Evolutionary conservation across 1,284 basidiomycete species (phyloP).

Genomic region (Heterobasidion occidentale): DNA sequence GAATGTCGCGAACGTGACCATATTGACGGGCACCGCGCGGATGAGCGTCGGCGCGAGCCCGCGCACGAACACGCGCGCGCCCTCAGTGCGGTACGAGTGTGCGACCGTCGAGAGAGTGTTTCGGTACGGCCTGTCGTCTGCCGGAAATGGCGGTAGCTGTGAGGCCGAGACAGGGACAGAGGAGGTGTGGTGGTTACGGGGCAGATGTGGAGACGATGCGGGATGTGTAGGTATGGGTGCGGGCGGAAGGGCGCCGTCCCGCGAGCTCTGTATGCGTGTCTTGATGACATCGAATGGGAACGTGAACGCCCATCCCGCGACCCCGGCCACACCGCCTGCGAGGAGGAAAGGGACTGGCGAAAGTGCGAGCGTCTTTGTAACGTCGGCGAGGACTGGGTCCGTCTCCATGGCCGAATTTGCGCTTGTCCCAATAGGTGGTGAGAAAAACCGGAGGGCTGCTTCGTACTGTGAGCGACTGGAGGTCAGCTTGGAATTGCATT

Average conservation of each 20-base stretch:
- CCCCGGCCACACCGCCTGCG: slow-evolving; percentile 75
- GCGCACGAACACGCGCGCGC: slow-evolving; percentile 60
- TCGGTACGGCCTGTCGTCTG: slow-evolving; percentile 33
- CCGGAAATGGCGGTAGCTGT: background rate
- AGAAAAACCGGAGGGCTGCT: slow-evolving; percentile 58
- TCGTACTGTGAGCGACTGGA: slow-evolving; percentile 48
- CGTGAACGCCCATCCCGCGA: slow-evolving; percentile 64
- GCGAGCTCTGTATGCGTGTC: slow-evolving; percentile 69
- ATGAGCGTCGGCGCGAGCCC: slow-evolving; percentile 76
- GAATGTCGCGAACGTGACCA: slow-evolving; percentile 47
- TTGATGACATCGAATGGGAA: slow-evolving; percentile 86
- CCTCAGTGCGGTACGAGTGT: slow-evolving; percentile 60
- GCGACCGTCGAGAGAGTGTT: slow-evolving; percentile 48
- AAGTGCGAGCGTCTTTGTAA: slow-evolving; percentile 23
- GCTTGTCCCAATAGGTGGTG: slow-evolving; percentile 13
- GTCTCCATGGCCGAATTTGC: slow-evolving; percentile 11
- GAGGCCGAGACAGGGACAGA: background rate
- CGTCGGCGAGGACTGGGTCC: slow-evolving; percentile 1
- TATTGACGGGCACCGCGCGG: slow-evolving; percentile 53
- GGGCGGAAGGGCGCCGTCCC: slow-evolving; percentile 1
- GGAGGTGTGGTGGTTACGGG: background rate
- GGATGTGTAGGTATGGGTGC: background rate
- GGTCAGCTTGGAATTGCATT: slow-evolving; percentile 4
- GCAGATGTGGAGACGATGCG: background rate
- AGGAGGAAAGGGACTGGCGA: slow-evolving; percentile 58